phyloP scores from a whole-genome alignment of 2,329 filamentous ascomycete species.

The Cryphonectria naterciae region DNA sequence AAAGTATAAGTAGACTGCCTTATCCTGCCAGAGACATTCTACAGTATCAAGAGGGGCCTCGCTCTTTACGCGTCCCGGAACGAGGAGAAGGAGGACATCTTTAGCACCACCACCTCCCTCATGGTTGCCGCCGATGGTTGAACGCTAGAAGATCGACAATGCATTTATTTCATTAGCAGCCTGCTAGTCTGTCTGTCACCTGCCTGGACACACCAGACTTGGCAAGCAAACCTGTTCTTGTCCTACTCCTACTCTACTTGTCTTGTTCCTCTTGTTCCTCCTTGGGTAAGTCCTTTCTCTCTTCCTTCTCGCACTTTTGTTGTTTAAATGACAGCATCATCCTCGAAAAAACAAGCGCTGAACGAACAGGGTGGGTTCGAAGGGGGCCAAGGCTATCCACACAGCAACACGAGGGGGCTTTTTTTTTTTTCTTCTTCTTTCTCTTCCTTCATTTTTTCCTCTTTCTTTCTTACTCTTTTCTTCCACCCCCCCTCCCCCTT shows the following conservation, averaged over 20 bases:
- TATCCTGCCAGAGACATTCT: too few species aligned
- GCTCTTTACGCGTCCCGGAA: too few species aligned
- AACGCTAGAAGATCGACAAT: slow-evolving; percentile 1
- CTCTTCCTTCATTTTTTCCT: not conserved
- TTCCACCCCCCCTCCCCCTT: too few species aligned
- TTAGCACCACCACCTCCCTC: not conserved
- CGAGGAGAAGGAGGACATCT: not conserved
- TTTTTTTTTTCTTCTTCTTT: not conserved
- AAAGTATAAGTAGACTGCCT: too few species aligned
- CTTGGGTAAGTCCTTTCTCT: too few species aligned
- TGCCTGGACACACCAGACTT: not conserved
- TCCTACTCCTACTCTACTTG: not conserved
- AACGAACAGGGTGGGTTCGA: not conserved
- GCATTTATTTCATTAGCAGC: not conserved
- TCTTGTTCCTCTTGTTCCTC: too few species aligned
- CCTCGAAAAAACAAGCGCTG: not conserved
- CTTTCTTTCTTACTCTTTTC: not conserved
- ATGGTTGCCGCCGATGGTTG: not conserved
- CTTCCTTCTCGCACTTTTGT: not conserved
- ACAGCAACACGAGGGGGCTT: not conserved
- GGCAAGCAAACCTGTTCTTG: not conserved
- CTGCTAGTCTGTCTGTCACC: not conserved
- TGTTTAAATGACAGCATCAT: not conserved
- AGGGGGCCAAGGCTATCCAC: not conserved
- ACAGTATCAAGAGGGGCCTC: too few species aligned